Evolutionary conservation across 345 rosid species (phyloP).

Genomic region (Pistacia vera): DNA sequence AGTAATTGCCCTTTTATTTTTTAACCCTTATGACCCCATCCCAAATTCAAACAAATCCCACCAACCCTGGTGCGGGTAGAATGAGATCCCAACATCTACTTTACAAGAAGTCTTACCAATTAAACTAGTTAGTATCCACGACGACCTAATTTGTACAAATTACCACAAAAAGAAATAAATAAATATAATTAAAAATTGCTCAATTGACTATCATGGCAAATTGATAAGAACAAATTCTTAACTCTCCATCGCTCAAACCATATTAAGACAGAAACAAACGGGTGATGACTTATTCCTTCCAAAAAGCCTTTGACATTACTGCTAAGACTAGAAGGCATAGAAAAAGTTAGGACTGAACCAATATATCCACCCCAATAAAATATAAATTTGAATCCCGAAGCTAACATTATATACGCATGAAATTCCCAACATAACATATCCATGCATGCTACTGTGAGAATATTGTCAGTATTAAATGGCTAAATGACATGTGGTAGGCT

Average conservation of each 20-base stretch:
- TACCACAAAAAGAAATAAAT: no score
- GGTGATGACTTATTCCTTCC: background rate
- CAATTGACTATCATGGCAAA: background rate
- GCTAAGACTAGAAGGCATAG: background rate
- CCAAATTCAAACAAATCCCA: background rate
- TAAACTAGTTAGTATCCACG: background rate
- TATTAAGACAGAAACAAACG: background rate
- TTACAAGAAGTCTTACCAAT: background rate
- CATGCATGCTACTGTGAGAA: background rate
- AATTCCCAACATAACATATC: background rate
- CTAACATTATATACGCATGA: background rate
- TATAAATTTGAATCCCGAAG: background rate
- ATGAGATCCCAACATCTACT: background rate
- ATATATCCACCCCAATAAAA: background rate
- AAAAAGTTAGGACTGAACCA: background rate
- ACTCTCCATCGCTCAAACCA: background rate
- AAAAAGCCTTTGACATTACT: background rate
- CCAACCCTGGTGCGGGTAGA: background rate
- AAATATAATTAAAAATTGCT: background rate
- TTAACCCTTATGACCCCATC: background rate
- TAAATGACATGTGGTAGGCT: no score
- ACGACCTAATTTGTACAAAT: background rate
- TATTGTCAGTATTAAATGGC: background rate
- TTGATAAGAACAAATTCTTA: background rate
- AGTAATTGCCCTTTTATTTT: background rate